A percentile compares a stretch with the other conserved stretches of the same genome.
phyloP scores from a whole-genome alignment of 495 filamentous ascomycete species.

The Lepraria neglecta region DNA sequence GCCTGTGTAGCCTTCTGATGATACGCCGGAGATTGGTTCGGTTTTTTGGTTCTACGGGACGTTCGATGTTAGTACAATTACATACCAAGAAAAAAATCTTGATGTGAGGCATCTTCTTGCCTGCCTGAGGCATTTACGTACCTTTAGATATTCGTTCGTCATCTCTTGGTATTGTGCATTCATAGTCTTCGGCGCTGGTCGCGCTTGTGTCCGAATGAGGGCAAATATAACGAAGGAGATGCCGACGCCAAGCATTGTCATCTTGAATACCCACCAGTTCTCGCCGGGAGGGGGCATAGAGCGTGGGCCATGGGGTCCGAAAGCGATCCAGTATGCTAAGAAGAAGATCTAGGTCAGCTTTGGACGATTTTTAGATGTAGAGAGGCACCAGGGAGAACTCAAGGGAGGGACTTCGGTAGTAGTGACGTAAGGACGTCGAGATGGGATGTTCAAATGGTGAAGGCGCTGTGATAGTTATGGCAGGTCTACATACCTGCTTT shows the following conservation, averaged over 20 bases:
- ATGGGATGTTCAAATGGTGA: neutral
- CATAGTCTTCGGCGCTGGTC: constrained; percentile 74
- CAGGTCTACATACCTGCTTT: constrained; percentile 77
- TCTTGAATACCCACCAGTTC: constrained; percentile 61
- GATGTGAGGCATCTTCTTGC: neutral
- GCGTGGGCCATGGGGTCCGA: constrained; percentile 90
- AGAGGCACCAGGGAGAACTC: too few species aligned
- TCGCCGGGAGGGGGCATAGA: constrained; percentile 75
- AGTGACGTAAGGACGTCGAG: constrained; percentile 9
- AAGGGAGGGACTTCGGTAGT: constrained; percentile 6
- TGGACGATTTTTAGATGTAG: neutral
- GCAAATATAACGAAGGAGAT: constrained; percentile 61
- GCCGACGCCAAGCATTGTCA: constrained; percentile 57
- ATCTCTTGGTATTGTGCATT: constrained; percentile 91
- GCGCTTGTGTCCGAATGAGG: constrained; percentile 56
- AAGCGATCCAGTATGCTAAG: constrained; percentile 96
- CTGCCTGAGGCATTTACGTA: constrained; percentile 36
- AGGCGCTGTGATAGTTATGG: constrained; percentile 22
- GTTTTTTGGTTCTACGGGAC: constrained; percentile 65
- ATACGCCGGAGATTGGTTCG: constrained; percentile 84
- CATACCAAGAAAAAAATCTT: neutral
- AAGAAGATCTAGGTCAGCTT: constrained; percentile 8
- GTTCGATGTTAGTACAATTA: neutral
- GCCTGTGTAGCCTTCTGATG: constrained; percentile 72
- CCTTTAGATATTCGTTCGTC: constrained; percentile 84